Evolutionary conservation across 306 rosid genomes (phyloP), one percentile per base, ranked within the genome.

Genomic region (Parietaria judaica): DNA sequence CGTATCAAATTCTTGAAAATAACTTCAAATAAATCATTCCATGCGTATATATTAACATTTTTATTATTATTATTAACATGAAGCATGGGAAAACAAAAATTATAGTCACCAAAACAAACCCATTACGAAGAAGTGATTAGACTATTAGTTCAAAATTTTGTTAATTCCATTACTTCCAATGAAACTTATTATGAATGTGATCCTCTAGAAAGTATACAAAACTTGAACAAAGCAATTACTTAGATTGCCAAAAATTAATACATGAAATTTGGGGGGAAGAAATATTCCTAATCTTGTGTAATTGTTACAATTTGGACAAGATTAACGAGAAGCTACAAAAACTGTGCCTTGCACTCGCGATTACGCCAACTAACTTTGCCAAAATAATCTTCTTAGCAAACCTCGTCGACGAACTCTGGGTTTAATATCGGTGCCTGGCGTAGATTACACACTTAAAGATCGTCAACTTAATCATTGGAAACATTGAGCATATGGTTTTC

Each of bases 321-420:
- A 45, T 51, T 54, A 12, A 54, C 9, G 3, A 41, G 45, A 68
- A 17, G 12, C 36, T 49, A 43, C 45, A 51, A 51, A 72, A 8
- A 35, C 5, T 37, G 46, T 12, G 46, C 11, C 59, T 46, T 36
- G 38, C 5, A 14, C 39, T 59, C 13, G 55, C 69, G 63, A 54
- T 43, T 13, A 39, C 14, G 65, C 23, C 51, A 23, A 17, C 68
- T 68, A 77, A 38, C 51, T 51, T 62, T 67, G 72, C 69, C 61
- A 12, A 17, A 73, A 43, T 37, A 52, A 54, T 72, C 70, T 45
- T 69, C 67, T 46, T n/a, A 23, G 46, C 3, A 73, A 62, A 57
- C 76, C 58, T 14, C 76, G 76, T 11, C 31, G 31, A 23, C 31
- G 31, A 72, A 45, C 51, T 46, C 66, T 72, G 31, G 14, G 55